Conservation (phyloP, 805 yeast genomes). For the Kurtzmaniella cleridarum region DNA sequence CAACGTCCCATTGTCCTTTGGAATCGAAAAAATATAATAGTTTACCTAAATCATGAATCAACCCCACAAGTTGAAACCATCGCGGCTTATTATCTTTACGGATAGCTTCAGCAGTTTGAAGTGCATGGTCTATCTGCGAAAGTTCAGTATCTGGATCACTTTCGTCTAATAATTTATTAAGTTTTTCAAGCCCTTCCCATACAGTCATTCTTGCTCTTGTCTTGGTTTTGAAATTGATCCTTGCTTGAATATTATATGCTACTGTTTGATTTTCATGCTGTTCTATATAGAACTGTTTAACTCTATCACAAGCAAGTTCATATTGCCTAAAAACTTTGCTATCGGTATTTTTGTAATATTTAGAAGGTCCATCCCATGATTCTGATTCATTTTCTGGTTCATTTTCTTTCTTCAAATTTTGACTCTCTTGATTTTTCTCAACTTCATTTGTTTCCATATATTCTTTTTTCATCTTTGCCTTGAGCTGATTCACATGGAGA, state of each 20-base stretch:
- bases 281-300: constrained; percentile 58
- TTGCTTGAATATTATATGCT: constrained; percentile 64
- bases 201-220: constrained; percentile 61
- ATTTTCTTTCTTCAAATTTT: background rate
- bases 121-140: constrained; percentile 69
- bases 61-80: constrained; percentile 72
- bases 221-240: constrained; percentile 66
- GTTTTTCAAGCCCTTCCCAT: constrained; percentile 64
- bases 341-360: constrained; percentile 27
- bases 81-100: constrained; percentile 62
- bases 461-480: constrained; percentile 9
- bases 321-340: constrained; percentile 53
- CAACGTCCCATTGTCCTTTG: constrained; percentile 77
- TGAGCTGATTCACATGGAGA: constrained; percentile 17
- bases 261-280: constrained; percentile 70
- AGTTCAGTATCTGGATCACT: constrained; percentile 73
- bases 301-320: constrained; percentile 64
- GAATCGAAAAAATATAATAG: constrained; percentile 65
- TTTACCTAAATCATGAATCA: constrained; percentile 69
- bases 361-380: constrained; percentile 24
- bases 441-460: constrained; percentile 4
- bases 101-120: constrained; percentile 74
- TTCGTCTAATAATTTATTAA: constrained; percentile 61
- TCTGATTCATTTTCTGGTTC: constrained; percentile 1
- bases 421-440: too few species aligned